These are phyloP conservation scores for Globisporangium orthogonon DNA, from an alignment of 352 stramenopile genomes.

Conservation along the genomic window DNA sequence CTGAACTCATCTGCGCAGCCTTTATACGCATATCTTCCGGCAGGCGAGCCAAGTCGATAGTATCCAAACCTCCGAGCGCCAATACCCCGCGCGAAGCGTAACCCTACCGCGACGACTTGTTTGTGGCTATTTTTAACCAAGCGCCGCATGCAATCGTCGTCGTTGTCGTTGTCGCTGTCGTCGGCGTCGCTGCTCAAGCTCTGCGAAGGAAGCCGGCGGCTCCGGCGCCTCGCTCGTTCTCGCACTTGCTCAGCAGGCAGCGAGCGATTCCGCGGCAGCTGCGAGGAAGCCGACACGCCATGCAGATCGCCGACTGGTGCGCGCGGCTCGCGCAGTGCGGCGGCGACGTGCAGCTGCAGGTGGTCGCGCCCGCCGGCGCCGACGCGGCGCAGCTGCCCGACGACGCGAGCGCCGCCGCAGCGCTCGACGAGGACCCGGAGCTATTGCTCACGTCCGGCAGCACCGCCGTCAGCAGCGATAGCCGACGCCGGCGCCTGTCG, in stretches of 20 bases:
- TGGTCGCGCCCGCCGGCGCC: neutral
- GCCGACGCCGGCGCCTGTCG: neutral
- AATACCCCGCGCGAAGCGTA: too few relatives aligned
- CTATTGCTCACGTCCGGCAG: constrained; percentile 7
- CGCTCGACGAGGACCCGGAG: constrained; percentile 1
- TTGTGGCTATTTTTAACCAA: neutral
- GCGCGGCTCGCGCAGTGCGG: constrained; percentile 12
- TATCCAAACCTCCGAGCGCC: too few relatives aligned
- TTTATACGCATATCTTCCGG: too few relatives aligned
- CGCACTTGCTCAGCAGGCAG: neutral
- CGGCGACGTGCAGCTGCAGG: constrained; percentile 3
- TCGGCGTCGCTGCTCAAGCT: neutral
- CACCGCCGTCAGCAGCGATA: constrained; percentile 4
- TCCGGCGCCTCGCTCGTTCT: neutral
- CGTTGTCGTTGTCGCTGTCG: neutral
- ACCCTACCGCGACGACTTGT: neutral
- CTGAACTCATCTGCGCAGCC: too few relatives aligned
- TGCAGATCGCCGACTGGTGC: constrained; percentile 15
- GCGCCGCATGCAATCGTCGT: neutral
- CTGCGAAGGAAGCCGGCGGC: neutral
- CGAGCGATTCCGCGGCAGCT: neutral
- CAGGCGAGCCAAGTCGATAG: too few relatives aligned
- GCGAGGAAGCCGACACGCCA: neutral
- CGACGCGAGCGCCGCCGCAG: neutral
- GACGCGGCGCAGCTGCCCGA: neutral